Evolutionary conservation across 1,284 basidiomycete species (phyloP).

Genomic region (Tremellales sp.): DNA sequence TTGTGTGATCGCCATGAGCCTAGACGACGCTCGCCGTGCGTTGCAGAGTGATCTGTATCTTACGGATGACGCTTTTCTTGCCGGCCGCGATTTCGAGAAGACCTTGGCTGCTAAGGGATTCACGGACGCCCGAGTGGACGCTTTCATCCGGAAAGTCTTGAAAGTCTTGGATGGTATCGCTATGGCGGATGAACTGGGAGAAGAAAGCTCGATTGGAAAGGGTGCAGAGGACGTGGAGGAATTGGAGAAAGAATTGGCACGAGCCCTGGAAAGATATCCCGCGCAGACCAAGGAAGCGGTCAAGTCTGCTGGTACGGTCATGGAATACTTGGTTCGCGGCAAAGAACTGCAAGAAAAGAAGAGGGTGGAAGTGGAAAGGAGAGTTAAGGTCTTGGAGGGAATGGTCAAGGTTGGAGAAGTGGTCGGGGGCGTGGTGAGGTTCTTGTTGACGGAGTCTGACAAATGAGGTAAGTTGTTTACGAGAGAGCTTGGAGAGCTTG

Average conservation of each 20-base stretch:
- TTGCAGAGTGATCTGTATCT: conserved; percentile 40
- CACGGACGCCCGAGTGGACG: conserved; percentile 28
- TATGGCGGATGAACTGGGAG: conserved; percentile 29
- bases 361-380: conserved; percentile 37
- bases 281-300: conserved; percentile 40
- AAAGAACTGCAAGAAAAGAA: conserved; percentile 42
- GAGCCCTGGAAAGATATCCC: conserved; percentile 24
- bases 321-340: conserved; percentile 40
- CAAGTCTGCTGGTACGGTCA: conserved; percentile 25
- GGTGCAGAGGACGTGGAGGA: conserved; percentile 10
- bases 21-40: conserved; percentile 35
- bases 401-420: conserved; percentile 45
- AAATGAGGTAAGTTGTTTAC: conserved; percentile 8
- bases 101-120: conserved; percentile 27
- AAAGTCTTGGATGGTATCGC: conserved; percentile 46
- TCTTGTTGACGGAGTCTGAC: conserved; percentile 35
- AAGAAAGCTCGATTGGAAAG: too few species aligned
- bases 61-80: conserved; percentile 36
- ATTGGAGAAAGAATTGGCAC: conserved; percentile 25
- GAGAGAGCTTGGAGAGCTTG: too few species aligned
- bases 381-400: conserved; percentile 43
- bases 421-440: conserved; percentile 41
- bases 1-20: conserved; percentile 42
- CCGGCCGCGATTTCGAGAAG: conserved; percentile 32
- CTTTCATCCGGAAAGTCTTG: conserved; percentile 42